These are phyloP conservation scores for Fusarium sp. DNA, from an alignment of 2,329 filamentous ascomycete genomes.

Conservation along the genomic window DNA sequence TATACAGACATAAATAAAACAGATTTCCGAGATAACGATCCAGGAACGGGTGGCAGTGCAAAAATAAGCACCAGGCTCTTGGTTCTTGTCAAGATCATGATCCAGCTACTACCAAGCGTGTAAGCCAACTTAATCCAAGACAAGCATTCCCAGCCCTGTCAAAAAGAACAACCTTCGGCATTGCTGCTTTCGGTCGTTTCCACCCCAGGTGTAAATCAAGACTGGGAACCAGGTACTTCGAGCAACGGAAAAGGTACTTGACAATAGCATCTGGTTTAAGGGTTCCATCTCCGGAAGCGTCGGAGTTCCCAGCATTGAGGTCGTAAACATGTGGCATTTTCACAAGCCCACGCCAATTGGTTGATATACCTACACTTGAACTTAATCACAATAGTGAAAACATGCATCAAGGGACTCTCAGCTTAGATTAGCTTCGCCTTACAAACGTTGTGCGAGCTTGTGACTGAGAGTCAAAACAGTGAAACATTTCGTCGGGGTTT, in stretches of 20 bases:
- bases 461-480: neutral
- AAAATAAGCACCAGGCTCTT: neutral
- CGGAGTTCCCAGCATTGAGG: constrained; percentile 18
- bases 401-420: neutral
- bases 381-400: neutral
- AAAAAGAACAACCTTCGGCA: neutral
- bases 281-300: constrained; percentile 23
- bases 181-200: neutral
- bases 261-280: neutral
- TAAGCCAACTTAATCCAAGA: constrained; percentile 2
- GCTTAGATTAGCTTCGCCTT: constrained; percentile 8
- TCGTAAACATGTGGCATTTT: constrained; percentile 16
- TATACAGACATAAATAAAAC: constrained; percentile 19
- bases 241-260: constrained; percentile 23
- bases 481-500: neutral
- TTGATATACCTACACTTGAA: neutral
- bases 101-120: neutral
- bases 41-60: constrained; percentile 8
- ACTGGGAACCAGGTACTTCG: constrained; percentile 19
- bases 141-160: constrained; percentile 14
- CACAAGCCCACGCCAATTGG: neutral
- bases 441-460: constrained; percentile 12
- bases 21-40: neutral
- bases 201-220: constrained; percentile 19
- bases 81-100: neutral